Evolutionary conservation across 2,329 filamentous ascomycete genomes (phyloP), one percentile per base, ranked within the genome.

Genomic region (Neonectria sp.): DNA sequence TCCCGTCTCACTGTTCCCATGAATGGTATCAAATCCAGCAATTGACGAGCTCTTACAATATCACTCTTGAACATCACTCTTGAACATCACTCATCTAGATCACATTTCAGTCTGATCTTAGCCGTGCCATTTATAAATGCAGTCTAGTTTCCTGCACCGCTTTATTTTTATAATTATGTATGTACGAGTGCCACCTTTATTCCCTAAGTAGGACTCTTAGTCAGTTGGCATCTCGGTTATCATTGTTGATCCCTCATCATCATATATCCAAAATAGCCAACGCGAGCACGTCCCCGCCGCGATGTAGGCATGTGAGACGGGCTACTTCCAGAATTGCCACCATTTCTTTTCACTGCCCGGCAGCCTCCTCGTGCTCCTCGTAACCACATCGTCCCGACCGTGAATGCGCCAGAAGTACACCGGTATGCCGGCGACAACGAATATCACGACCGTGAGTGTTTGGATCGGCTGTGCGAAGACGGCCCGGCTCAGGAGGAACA

Each of bases 391-490:
- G 74, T 92, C 89, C 53, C 90, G 86, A 25, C 91, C 87, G 57
- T 90, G 89, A 53, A 98, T 91, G 72, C 94, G 89, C 90, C 92
- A 97, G 79, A 93, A 97, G 82, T 95, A 99, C 31, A 98, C 89
- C 0, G 95, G 93, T 43, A 98, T 85, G 1, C 96, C 96, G 0
- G 90, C 91, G 5, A 92, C 85, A 67, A 98, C 93, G 76, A 98
- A 99, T 0, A 85, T 91, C 6, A 98, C 85, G 8, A 99, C 96
- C 25, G 95, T 89, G 27, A 97, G 79, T 0, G 95, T 97, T 85
- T 99, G 95, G 58, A 97, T 75, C 5, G 96, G 96, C 81, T 97
- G 92, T 35, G 95, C 93, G 78, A 99, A 96, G 15, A 98, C 91
- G 4, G 95, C 95, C 57, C 96, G 87, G 77, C 91, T 95, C 48